Conservation (phyloP, 331 rosid genomes). For the Pyracantha coccinea region DNA sequence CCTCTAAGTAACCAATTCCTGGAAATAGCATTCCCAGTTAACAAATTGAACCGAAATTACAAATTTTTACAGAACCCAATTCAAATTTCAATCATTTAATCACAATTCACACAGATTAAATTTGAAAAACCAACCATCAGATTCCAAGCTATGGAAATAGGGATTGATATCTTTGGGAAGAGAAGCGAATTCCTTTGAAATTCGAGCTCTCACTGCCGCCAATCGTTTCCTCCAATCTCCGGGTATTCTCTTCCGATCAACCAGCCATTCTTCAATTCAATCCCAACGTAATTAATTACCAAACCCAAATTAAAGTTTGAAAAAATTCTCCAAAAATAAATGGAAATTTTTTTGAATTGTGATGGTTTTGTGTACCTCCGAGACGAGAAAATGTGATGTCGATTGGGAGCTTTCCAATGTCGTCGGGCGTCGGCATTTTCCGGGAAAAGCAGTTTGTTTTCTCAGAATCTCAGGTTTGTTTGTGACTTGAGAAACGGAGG, state of each 20-base stretch:
- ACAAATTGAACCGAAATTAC: background rate
- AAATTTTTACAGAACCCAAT: background rate
- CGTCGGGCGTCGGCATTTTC: constrained; percentile 54
- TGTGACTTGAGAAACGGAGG: background rate
- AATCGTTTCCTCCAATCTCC: constrained; percentile 85
- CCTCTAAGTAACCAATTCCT: constrained; percentile 84
- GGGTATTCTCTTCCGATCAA: constrained; percentile 84
- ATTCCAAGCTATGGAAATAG: constrained; percentile 59
- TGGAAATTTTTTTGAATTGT: background rate
- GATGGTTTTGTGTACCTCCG: constrained; percentile 42
- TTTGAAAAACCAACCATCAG: constrained; percentile 40
- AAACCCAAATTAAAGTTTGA: background rate
- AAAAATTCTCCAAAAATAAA: background rate
- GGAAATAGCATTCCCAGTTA: constrained; percentile 21
- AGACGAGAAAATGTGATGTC: constrained; percentile 93
- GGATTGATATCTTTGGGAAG: constrained; percentile 78
- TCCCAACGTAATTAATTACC: background rate
- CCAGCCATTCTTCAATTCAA: constrained; percentile 67
- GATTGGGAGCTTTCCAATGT: constrained; percentile 72
- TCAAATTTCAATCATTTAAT: background rate
- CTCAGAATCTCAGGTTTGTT: background rate
- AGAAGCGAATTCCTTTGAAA: constrained; percentile 62
- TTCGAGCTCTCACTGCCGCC: constrained; percentile 55
- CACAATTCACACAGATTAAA: background rate
- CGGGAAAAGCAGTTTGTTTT: background rate